Base-by-base conservation (phyloP, 176 grass and related monocot genomes). In the Typha latifolia region DNA sequence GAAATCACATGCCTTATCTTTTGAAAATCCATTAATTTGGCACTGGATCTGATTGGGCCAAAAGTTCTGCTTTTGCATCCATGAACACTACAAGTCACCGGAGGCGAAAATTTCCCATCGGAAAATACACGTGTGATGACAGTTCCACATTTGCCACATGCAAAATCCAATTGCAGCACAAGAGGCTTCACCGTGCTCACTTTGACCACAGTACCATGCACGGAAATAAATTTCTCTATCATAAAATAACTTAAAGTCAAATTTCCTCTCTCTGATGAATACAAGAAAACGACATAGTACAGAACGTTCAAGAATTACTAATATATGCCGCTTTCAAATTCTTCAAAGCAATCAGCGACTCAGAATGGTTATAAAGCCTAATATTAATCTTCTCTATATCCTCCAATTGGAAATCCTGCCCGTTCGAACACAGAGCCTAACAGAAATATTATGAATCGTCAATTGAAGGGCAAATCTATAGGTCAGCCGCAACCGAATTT, bases 71-170 rank as follows among this genome's bases (percentile, higher is more conserved):
- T 84, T 71, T 88, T 96, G 82, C 93, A 96, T 70, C 93, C 88
- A 20, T 78, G 80, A 37, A 78, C 76, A 79, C 3, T 12, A 61
- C 93, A 96, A 47, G 76, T 83, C 66, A 72, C 49, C 29, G 93
- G 93, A 47, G 88, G 81, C 52, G 82, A 89, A 86, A 91, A 91
- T 62, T 91, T 96, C 14, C 93, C 93, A 78, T 96, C 88, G 68
- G 49, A 76, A 49, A 96, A 91, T 29, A 75, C 55, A 43, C 78
- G 72, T 11, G 10, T 31, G 32, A 82, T 79, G 48, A 20, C 0
- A 78, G 19, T 69, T 75, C 24, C 59, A 55, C 93, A 96, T 66
- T 91, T 96, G 72, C 74, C 71, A 51, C 93, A 96, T 15, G 49
- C 52, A 70, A 96, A 96, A 27, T 78, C 27, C 75, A 91, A 27